These are phyloP conservation scores for Aspergillus uvarum DNA, from an alignment of 2,329 filamentous ascomycete species.

Conservation along the genomic window DNA sequence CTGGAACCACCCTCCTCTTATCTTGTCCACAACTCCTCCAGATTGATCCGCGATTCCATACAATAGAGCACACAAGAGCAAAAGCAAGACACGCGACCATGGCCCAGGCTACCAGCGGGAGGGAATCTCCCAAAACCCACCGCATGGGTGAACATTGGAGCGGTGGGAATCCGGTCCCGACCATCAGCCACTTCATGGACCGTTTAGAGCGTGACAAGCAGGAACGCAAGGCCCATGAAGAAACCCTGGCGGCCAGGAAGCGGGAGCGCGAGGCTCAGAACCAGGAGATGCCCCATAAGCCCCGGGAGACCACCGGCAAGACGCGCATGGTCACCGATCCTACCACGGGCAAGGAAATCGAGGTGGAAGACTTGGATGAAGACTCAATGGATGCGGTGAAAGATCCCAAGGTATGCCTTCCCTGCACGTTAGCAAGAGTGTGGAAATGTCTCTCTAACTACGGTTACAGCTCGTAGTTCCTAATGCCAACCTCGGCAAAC, in stretches of 20 bases:
- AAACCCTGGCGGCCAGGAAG: conserved; percentile 9
- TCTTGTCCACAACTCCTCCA: not conserved
- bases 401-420: conserved; percentile 62
- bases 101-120: conserved; percentile 17
- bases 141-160: conserved; percentile 72
- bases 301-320: conserved; percentile 45
- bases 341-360: conserved; percentile 79
- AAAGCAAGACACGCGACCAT: conserved; percentile 11
- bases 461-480: conserved; percentile 69
- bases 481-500: conserved; percentile 80
- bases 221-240: conserved; percentile 57
- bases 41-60: not conserved
- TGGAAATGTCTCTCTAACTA: not conserved
- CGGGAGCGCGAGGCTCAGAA: conserved; percentile 35
- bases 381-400: conserved; percentile 69
- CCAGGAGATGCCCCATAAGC: conserved; percentile 53
- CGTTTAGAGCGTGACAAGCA: conserved; percentile 77
- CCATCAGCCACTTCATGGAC: conserved; percentile 79
- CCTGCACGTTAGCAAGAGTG: not conserved
- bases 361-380: conserved; percentile 77
- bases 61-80: not conserved
- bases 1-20: not conserved
- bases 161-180: conserved; percentile 79
- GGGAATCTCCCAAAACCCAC: conserved; percentile 36
- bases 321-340: conserved; percentile 75